Percentiles rank a stretch among this genome's conserved stretches.
Conservation (phyloP, 2,329 filamentous ascomycete genomes). For the Penicillium digitatum region DNA sequence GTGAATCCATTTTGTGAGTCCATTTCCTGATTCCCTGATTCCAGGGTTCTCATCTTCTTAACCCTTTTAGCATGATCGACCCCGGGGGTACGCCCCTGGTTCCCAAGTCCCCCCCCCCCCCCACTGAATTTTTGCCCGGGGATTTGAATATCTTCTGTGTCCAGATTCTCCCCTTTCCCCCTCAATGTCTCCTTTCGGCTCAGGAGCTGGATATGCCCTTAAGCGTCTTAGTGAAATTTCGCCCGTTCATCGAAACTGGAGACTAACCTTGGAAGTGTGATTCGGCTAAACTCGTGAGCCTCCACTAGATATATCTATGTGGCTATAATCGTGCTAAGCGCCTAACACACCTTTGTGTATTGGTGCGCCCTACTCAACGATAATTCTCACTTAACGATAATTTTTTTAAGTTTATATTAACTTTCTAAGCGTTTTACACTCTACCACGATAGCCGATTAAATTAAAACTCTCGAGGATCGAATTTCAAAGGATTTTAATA, state of each 20-base stretch:
- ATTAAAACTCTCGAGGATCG: too few relatives aligned
- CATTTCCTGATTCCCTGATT: background rate
- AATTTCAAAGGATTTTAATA: too few relatives aligned
- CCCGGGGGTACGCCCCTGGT: conserved; percentile 1
- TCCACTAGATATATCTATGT: too few relatives aligned
- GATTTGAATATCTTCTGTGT: background rate
- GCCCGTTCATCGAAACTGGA: background rate
- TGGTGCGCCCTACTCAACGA: too few relatives aligned
- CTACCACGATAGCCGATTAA: too few relatives aligned
- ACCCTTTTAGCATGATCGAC: conserved; percentile 2
- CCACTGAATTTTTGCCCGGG: too few relatives aligned
- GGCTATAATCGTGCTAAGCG: too few relatives aligned
- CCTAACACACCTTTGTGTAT: too few relatives aligned
- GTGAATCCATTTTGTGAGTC: too few relatives aligned
- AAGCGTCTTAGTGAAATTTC: background rate
- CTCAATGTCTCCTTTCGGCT: background rate
- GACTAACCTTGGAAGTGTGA: background rate
- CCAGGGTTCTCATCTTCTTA: background rate
- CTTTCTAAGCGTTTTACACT: too few relatives aligned
- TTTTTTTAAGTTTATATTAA: too few relatives aligned
- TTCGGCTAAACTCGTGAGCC: background rate
- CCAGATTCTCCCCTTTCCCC: background rate
- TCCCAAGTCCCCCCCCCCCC: background rate
- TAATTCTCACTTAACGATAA: too few relatives aligned
- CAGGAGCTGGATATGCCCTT: background rate